A percentile compares a stretch with the other conserved stretches of the same genome.
Evolutionary conservation across 805 yeast genomes (phyloP).

Genomic region (Metschnikowia borealis): DNA sequence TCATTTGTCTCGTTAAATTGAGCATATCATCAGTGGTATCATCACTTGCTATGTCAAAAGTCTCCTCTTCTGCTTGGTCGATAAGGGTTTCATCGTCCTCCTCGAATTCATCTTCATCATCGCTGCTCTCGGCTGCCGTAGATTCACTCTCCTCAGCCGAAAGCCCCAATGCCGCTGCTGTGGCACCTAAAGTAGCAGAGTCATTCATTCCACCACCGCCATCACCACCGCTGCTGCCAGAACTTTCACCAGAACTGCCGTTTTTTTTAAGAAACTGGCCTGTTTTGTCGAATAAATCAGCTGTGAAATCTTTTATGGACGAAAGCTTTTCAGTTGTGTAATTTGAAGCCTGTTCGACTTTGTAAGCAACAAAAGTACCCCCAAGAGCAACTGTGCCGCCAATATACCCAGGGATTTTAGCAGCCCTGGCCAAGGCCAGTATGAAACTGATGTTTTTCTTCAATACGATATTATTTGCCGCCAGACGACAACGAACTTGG

Average conservation of each 20-base stretch:
- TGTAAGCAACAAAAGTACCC: slow-evolving; percentile 87
- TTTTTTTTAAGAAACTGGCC: slow-evolving; percentile 39
- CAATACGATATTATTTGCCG: slow-evolving; percentile 7
- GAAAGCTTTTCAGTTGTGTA: slow-evolving; percentile 66
- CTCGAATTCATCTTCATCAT: slow-evolving; percentile 40
- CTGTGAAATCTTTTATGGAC: slow-evolving; percentile 59
- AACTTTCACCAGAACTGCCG: slow-evolving; percentile 10
- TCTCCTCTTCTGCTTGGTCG: slow-evolving; percentile 31
- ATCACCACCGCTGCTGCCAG: slow-evolving; percentile 22
- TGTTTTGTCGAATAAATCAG: slow-evolving; percentile 47
- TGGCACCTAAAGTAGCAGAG: slow-evolving; percentile 43
- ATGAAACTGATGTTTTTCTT: slow-evolving; percentile 34
- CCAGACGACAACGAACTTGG: slow-evolving; percentile 4
- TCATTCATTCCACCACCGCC: slow-evolving; percentile 32
- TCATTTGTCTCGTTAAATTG: slow-evolving; percentile 91
- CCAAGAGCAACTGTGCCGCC: slow-evolving; percentile 95
- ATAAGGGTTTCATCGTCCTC: slow-evolving; percentile 49
- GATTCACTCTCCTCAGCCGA: slow-evolving; percentile 34
- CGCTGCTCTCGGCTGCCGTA: slow-evolving; percentile 19
- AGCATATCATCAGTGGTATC: slow-evolving; percentile 76
- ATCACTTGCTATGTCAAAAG: slow-evolving; percentile 44
- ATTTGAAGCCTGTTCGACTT: slow-evolving; percentile 79
- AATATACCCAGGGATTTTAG: slow-evolving; percentile 70
- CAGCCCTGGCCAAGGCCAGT: slow-evolving; percentile 50
- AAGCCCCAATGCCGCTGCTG: slow-evolving; percentile 53